Conservation (phyloP, 768 basidiomycete species). For the Tylopilus plumbeoviolaceoides region DNA sequence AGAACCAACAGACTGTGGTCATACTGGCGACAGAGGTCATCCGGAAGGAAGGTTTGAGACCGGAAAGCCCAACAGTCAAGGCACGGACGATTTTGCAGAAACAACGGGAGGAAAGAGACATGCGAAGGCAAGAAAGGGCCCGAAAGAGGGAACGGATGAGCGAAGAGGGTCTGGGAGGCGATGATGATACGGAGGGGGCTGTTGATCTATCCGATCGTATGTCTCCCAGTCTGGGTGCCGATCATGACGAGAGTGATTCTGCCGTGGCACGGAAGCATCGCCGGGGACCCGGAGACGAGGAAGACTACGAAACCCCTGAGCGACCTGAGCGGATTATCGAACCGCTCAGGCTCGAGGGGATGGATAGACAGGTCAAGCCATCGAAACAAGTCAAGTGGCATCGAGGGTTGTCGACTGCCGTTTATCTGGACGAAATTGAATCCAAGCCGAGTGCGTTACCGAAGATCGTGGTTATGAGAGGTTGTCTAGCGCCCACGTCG, state of each 20-base stretch:
- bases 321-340: slow-evolving; percentile 40
- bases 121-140: slow-evolving; percentile 55
- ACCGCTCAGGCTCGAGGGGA: slow-evolving; percentile 35
- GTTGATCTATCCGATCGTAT: slow-evolving; percentile 6
- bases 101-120: slow-evolving; percentile 58
- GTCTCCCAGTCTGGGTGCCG: slow-evolving; percentile 2
- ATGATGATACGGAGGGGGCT: slow-evolving; percentile 32
- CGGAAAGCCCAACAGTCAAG: slow-evolving; percentile 77
- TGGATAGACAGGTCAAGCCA: slow-evolving; percentile 27
- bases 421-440: slow-evolving; percentile 62
- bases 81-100: slow-evolving; percentile 64
- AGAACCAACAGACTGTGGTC: slow-evolving; percentile 63
- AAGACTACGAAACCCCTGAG: slow-evolving; percentile 70
- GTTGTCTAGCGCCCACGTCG: slow-evolving; percentile 63
- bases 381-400: slow-evolving; percentile 77
- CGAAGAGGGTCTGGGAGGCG: slow-evolving; percentile 28
- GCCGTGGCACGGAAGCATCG: slow-evolving; percentile 39
- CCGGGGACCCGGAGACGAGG: slow-evolving; percentile 76
- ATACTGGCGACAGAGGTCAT: slow-evolving; percentile 69
- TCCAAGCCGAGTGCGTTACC: slow-evolving; percentile 42
- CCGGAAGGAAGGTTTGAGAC: slow-evolving; percentile 62
- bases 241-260: slow-evolving; percentile 26
- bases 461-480: slow-evolving; percentile 46
- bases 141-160: slow-evolving; percentile 51
- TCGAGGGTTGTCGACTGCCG: slow-evolving; percentile 55